A percentile compares a stretch with the other conserved stretches of the same genome.
phyloP scores from a whole-genome alignment of 2,329 filamentous ascomycete species.

The Sordariomycetes sp. region DNA sequence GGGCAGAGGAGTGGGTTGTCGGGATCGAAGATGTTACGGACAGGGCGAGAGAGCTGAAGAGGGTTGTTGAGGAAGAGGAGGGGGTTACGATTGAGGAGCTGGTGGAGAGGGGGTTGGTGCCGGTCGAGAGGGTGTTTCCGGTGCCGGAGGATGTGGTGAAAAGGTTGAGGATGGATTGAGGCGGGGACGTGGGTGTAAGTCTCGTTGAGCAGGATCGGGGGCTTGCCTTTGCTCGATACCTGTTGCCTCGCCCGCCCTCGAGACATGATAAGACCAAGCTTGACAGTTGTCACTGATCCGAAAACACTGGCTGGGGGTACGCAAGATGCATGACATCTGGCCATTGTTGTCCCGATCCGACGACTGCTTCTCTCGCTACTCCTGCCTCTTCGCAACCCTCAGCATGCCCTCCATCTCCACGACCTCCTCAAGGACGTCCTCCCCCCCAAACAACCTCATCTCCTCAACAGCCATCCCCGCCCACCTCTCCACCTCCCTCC shows the following conservation, averaged over 20 bases:
- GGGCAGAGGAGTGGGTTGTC: constrained; percentile 36
- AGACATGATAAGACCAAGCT: no score
- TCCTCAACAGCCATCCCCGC: constrained; percentile 1
- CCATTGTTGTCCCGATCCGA: background rate
- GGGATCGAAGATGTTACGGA: constrained; percentile 46
- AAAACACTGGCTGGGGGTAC: no score
- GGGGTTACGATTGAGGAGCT: constrained; percentile 21
- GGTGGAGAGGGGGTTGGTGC: constrained; percentile 22
- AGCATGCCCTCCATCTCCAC: background rate
- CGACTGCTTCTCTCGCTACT: background rate
- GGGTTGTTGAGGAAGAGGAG: constrained; percentile 23
- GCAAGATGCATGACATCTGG: no score
- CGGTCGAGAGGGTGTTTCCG: constrained; percentile 26
- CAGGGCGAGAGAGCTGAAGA: constrained; percentile 32
- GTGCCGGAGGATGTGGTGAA: constrained; percentile 21
- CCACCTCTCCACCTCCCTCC: background rate
- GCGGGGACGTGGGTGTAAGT: background rate
- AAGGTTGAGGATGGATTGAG: constrained; percentile 17
- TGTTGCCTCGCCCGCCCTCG: no score
- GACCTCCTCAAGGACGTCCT: constrained; percentile 1
- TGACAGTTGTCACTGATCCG: no score
- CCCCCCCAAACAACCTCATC: constrained; percentile 1
- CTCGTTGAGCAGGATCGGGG: no score
- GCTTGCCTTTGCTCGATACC: no score
- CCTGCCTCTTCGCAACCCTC: background rate